Percentiles rank a stretch among this genome's conserved stretches.
These are phyloP conservation scores for Pyracantha coccinea DNA, from an alignment of 331 rosid species.

Conservation along the genomic window DNA sequence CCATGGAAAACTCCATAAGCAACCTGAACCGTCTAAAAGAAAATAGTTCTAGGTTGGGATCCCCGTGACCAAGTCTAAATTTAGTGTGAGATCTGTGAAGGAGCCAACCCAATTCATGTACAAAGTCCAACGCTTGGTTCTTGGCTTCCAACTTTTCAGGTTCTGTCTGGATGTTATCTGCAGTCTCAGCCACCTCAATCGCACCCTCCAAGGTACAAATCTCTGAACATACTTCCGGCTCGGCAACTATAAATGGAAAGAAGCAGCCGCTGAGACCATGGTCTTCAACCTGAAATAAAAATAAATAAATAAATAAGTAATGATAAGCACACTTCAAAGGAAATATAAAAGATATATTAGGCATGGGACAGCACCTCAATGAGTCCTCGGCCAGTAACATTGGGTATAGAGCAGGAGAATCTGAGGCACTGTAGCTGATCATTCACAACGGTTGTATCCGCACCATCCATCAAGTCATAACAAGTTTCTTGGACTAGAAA, in stretches of 20 bases:
- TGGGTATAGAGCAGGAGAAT: conserved; percentile 59
- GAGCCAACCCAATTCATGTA: conserved; percentile 89
- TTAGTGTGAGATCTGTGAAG: conserved; percentile 54
- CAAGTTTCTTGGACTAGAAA: conserved; percentile 58
- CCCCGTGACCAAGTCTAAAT: conserved; percentile 40
- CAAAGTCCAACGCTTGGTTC: conserved; percentile 55
- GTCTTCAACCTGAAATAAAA: conserved; percentile 61
- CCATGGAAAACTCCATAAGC: conserved; percentile 79
- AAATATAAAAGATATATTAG: background rate
- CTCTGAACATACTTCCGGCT: conserved; percentile 74
- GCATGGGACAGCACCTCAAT: conserved; percentile 47
- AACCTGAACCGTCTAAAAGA: conserved; percentile 52
- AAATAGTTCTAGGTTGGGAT: conserved; percentile 45
- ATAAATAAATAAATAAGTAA: too few relatives aligned
- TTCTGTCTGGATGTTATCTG: conserved; percentile 26
- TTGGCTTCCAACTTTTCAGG: conserved; percentile 41
- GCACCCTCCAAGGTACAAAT: conserved; percentile 54
- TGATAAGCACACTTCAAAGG: background rate
- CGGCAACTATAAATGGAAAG: conserved; percentile 85
- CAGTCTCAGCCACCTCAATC: conserved; percentile 41
- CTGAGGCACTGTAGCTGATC: conserved; percentile 50
- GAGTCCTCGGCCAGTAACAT: conserved; percentile 68
- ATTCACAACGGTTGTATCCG: conserved; percentile 28
- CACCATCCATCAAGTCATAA: conserved; percentile 43
- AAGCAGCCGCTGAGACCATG: conserved; percentile 70